A percentile compares a stretch with the other conserved stretches of the same genome.
Conservation (phyloP, 73 alveolate genomes). For the Paraurostyla sp. region DNA sequence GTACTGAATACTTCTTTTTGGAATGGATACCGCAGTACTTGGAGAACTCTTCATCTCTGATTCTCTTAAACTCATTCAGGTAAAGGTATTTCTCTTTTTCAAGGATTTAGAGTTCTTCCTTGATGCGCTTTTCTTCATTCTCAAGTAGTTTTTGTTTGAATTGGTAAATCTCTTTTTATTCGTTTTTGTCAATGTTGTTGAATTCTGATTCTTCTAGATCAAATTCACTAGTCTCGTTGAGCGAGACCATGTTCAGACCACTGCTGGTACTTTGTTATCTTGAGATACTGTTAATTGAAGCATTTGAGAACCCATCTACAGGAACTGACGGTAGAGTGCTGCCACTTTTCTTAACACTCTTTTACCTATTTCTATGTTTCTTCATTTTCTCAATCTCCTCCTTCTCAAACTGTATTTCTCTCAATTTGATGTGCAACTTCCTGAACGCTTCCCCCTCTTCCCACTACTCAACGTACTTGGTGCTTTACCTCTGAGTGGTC, state of each 20-base stretch:
- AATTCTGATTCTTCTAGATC: slow-evolving; percentile 78
- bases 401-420: slow-evolving; percentile 68
- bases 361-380: slow-evolving; percentile 53
- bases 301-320: slow-evolving; percentile 43
- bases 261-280: neutral
- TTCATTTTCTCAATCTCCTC: slow-evolving; percentile 77
- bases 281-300: neutral
- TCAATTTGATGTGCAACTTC: slow-evolving; percentile 44
- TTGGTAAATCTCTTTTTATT: slow-evolving; percentile 82
- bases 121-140: slow-evolving; percentile 82
- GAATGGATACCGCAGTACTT: slow-evolving; percentile 81
- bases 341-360: slow-evolving; percentile 25
- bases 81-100: slow-evolving; percentile 88
- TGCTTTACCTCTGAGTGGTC: slow-evolving; percentile 66
- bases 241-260: neutral
- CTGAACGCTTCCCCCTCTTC: slow-evolving; percentile 95
- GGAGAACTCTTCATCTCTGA: slow-evolving; percentile 87
- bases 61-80: slow-evolving; percentile 85
- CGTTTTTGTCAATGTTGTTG: slow-evolving; percentile 84
- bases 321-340: slow-evolving; percentile 54
- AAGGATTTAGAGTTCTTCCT: slow-evolving; percentile 82
- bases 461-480: slow-evolving; percentile 90
- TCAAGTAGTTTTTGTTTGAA: slow-evolving; percentile 81
- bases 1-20: slow-evolving; percentile 86
- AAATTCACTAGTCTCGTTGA: slow-evolving; percentile 60